Percentiles rank a stretch among this genome's conserved stretches.
Conservation (phyloP, 257 asterid genomes). For the Cynanchum wilfordii region DNA sequence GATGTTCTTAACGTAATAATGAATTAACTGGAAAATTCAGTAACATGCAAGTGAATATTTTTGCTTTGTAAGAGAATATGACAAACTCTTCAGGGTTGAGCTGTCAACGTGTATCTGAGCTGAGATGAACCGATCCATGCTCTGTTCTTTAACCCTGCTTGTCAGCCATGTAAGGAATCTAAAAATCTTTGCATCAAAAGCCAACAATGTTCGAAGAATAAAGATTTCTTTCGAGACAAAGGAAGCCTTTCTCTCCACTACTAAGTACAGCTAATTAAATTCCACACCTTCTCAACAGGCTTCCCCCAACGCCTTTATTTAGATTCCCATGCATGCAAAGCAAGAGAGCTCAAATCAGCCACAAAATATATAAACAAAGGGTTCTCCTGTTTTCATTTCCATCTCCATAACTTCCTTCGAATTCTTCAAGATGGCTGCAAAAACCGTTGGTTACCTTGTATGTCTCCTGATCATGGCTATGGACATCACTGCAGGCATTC, state of each 20-base stretch:
- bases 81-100: constrained; percentile 18
- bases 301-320: constrained; percentile 47
- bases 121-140: background rate
- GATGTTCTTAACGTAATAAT: background rate
- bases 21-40: constrained; percentile 10
- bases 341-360: constrained; percentile 3
- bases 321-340: constrained; percentile 31
- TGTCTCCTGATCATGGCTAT: constrained; percentile 31
- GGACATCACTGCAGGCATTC: constrained; percentile 40
- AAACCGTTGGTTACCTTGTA: constrained; percentile 22
- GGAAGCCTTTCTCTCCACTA: constrained; percentile 45
- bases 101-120: constrained; percentile 11
- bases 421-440: constrained; percentile 25
- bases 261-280: constrained; percentile 34
- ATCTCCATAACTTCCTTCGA: background rate
- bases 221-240: constrained; percentile 40
- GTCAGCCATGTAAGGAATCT: constrained; percentile 65
- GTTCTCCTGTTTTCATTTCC: constrained; percentile 11
- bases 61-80: constrained; percentile 23
- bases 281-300: constrained; percentile 21
- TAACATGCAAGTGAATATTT: constrained; percentile 50
- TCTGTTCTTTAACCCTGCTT: constrained; percentile 39
- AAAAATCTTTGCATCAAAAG: constrained; percentile 8
- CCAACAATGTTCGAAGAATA: constrained; percentile 20
- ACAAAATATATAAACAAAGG: constrained; percentile 11